These are phyloP conservation scores for Yarrowia sp. DNA, from an alignment of 805 yeast genomes.

Conservation along the genomic window DNA sequence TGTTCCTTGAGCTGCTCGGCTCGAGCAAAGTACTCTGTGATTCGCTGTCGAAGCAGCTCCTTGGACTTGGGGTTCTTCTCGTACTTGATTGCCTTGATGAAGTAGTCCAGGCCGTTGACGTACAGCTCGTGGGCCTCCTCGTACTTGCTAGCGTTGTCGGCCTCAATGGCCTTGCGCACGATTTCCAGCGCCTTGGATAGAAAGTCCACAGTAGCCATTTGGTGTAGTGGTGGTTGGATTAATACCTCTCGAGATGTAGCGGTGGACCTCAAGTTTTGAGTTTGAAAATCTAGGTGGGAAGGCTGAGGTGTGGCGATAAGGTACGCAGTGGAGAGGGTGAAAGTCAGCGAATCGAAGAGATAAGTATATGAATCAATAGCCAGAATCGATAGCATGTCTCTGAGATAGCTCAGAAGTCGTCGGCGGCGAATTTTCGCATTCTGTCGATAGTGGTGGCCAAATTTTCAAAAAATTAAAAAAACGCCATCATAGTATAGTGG, in stretches of 20 bases:
- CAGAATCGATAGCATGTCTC: no score
- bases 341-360: not conserved
- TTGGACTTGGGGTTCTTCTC: slow-evolving; percentile 91
- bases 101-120: slow-evolving; percentile 90
- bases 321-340: not conserved
- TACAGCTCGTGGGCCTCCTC: slow-evolving; percentile 94
- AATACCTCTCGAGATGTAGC: slow-evolving; percentile 22
- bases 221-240: slow-evolving; percentile 25
- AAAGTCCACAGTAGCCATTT: slow-evolving; percentile 61
- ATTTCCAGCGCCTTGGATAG: slow-evolving; percentile 93
- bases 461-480: not conserved
- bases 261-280: slow-evolving; percentile 15
- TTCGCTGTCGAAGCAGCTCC: slow-evolving; percentile 84
- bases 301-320: slow-evolving; percentile 35
- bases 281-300: slow-evolving; percentile 31
- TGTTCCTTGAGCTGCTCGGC: slow-evolving; percentile 95
- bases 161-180: slow-evolving; percentile 93
- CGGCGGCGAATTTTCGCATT: not conserved
- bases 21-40: slow-evolving; percentile 87
- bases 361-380: not conserved
- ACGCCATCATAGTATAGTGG: slow-evolving; percentile 39
- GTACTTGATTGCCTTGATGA: slow-evolving; percentile 93
- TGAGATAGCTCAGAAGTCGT: not conserved
- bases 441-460: not conserved
- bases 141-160: slow-evolving; percentile 86